These are phyloP conservation scores for Arbutus unedo DNA, from an alignment of 148 eudicot species.

Conservation along the genomic window DNA sequence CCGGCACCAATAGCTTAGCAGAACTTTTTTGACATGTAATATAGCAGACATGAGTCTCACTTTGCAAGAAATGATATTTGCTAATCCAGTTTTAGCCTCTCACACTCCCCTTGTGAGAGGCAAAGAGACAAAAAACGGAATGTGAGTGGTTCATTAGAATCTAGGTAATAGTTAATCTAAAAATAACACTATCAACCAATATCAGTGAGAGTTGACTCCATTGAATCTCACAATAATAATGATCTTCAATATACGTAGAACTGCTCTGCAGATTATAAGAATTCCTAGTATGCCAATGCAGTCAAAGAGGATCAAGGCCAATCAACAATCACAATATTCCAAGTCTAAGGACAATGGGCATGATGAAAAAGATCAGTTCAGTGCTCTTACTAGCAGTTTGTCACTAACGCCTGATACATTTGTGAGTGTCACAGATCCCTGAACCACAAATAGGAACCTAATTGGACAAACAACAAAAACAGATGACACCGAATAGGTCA, in stretches of 20 bases:
- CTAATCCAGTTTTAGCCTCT: not conserved
- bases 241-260: not conserved
- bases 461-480: slow-evolving; percentile 23
- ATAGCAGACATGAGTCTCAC: too few relatives aligned
- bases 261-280: not conserved
- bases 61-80: not conserved
- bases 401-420: slow-evolving; percentile 43
- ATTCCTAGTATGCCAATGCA: not conserved
- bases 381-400: slow-evolving; percentile 49
- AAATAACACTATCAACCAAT: not conserved
- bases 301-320: slow-evolving; percentile 1
- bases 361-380: slow-evolving; percentile 3
- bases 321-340: not conserved
- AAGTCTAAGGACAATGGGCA: not conserved
- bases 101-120: not conserved
- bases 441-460: slow-evolving; percentile 86
- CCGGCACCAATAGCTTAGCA: not conserved
- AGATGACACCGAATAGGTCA: slow-evolving; percentile 9
- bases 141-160: not conserved
- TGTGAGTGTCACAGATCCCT: slow-evolving; percentile 59
- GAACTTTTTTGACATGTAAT: too few relatives aligned
- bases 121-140: not conserved
- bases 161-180: too few relatives aligned
- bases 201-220: not conserved
- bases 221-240: not conserved